Evolutionary conservation across 2,329 filamentous ascomycete genomes (phyloP), one percentile per base, ranked within the genome.

Genomic region (Akanthomyces uredinophilus): DNA sequence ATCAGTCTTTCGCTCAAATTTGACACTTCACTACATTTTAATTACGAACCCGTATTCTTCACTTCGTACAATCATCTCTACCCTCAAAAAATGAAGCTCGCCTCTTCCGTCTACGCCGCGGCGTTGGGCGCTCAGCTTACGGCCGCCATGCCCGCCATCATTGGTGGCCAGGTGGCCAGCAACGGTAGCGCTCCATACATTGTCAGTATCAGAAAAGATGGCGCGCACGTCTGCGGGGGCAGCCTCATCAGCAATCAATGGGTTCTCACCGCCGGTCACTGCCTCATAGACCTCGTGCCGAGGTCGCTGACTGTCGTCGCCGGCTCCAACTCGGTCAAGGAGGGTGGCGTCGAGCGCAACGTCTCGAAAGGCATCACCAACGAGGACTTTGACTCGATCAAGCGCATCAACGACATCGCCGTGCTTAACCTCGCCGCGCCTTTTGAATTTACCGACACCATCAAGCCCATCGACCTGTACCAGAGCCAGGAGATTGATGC

Each of bases 241-340:
- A 61, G 20, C 7, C 51, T 61, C 43, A 49, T 61, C 32, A 16
- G 22, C 29, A 22, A 4, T 44, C 43, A 29, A 6, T 29, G 27
- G 27, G 43, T 61, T 16, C 59, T 61, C 32, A 61, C 59, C 18
- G 43, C 59, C 8, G 51, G 16, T 22, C 51, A 55, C 59, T 61
- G 59, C 43, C 20, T 61, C 8, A 13, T 35, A 11, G 18, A 61
- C 29, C 20, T 50, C 22, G 18, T 5, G 3, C 32, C 57, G 10
- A 5, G 14, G 14, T 16, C 29, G 5, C 32, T 55, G n/a, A 55
- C 43, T 16, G 43, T 61, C 29, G 43, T 50, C 22, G 59, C 43
- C 6, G 59, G 59, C 43, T 41, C 51, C 43, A 37, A 61, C 41
- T 55, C 32, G 20, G 20, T 55, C 27, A 35, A 29, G 13, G 5